Percentiles rank a stretch among this genome's conserved stretches.
phyloP scores from a whole-genome alignment of 441 rosid genomes.

The Populus hybrid region DNA sequence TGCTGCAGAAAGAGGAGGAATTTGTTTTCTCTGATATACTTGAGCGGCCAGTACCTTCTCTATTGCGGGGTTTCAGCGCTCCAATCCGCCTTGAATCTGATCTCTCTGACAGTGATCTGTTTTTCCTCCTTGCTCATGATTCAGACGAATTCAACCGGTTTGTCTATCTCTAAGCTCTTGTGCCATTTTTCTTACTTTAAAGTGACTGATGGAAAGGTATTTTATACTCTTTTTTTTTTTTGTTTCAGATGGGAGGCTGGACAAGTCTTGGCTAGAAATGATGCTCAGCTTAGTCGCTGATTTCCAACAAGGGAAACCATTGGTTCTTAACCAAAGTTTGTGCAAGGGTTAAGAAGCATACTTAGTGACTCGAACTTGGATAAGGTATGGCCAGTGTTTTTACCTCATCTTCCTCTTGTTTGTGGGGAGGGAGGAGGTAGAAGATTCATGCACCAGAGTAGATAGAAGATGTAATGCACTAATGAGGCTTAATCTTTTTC shows the following conservation, averaged over 20 bases:
- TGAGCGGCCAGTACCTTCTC: conserved; percentile 86
- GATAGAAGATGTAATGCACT: conserved; percentile 6
- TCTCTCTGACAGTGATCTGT: conserved; percentile 67
- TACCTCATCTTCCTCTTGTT: not conserved
- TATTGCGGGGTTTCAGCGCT: conserved; percentile 89
- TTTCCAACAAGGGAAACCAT: conserved; percentile 67
- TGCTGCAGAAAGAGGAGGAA: conserved; percentile 84
- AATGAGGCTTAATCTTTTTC: conserved; percentile 13
- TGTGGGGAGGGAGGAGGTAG: not conserved
- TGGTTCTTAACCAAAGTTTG: conserved; percentile 71
- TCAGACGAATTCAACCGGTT: conserved; percentile 96
- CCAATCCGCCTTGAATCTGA: conserved; percentile 90
- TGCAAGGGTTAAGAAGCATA: conserved; percentile 72
- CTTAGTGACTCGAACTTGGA: conserved; percentile 76
- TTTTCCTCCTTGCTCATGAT: conserved; percentile 95
- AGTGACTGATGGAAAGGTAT: conserved; percentile 30
- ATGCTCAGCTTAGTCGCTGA: conserved; percentile 91
- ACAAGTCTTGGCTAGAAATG: conserved; percentile 85
- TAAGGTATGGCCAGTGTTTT: conserved; percentile 45
- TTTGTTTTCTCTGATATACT: conserved; percentile 70
- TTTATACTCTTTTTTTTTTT: conserved; percentile 34
- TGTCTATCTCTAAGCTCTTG: conserved; percentile 21
- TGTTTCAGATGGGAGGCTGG: conserved; percentile 95
- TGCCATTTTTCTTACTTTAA: not conserved
- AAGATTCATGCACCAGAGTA: not conserved